These are phyloP conservation scores for Botrytis deweyae DNA, from an alignment of 2,329 filamentous ascomycete species.

Conservation along the genomic window DNA sequence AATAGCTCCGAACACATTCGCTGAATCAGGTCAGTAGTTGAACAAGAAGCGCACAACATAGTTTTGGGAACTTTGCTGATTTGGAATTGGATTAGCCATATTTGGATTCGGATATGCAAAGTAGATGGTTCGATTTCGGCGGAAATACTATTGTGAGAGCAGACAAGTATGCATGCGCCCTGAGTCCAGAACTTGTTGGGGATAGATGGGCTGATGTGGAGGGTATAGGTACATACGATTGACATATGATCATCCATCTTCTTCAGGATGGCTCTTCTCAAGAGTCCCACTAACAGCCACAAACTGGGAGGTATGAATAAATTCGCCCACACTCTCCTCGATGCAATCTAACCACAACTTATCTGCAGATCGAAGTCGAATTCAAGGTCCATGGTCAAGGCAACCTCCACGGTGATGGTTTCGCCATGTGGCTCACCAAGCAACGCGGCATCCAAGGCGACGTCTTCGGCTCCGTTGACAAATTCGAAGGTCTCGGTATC, in stretches of 20 bases:
- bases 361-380: slow-evolving; percentile 74
- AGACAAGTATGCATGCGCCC: slow-evolving; percentile 56
- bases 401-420: slow-evolving; percentile 90
- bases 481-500: slow-evolving; percentile 89
- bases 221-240: slow-evolving; percentile 79
- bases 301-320: slow-evolving; percentile 76
- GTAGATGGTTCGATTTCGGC: slow-evolving; percentile 98
- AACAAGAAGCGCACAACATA: neutral
- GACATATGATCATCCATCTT: slow-evolving; percentile 84
- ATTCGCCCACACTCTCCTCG: neutral
- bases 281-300: slow-evolving; percentile 92
- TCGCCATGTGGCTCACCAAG: slow-evolving; percentile 98
- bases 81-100: slow-evolving; percentile 65
- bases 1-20: slow-evolving; percentile 82
- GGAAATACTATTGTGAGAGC: slow-evolving; percentile 84
- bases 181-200: neutral
- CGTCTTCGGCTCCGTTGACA: slow-evolving; percentile 85
- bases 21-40: slow-evolving; percentile 64
- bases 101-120: slow-evolving; percentile 96
- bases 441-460: slow-evolving; percentile 76
- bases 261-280: slow-evolving; percentile 91
- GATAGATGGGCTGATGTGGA: slow-evolving; percentile 32
- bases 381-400: slow-evolving; percentile 91
- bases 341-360: slow-evolving; percentile 12
- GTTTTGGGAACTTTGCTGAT: slow-evolving; percentile 22